These are phyloP conservation scores for Pisolithus thermaeus DNA, from an alignment of 1,284 basidiomycete genomes.

Conservation along the genomic window DNA sequence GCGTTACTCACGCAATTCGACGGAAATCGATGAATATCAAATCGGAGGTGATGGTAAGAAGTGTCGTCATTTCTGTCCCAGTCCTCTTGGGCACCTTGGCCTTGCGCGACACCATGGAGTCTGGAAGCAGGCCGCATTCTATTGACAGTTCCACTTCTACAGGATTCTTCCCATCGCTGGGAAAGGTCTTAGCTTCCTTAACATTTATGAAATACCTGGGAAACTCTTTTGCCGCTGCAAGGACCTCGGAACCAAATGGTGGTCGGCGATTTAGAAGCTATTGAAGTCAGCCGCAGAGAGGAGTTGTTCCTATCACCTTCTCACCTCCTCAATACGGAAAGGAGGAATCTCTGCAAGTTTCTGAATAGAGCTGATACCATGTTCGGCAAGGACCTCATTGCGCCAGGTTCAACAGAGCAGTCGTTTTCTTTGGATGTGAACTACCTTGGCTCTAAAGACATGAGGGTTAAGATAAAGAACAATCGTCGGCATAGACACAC, in stretches of 20 bases:
- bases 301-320: conserved; percentile 8
- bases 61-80: conserved; percentile 53
- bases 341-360: conserved; percentile 52
- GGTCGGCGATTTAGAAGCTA: conserved; percentile 70
- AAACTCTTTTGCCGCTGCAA: conserved; percentile 54
- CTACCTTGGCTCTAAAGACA: conserved; percentile 40
- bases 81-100: conserved; percentile 43
- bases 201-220: conserved; percentile 57
- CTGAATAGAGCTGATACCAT: conserved; percentile 60
- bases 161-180: conserved; percentile 42
- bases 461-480: neutral
- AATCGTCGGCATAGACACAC: conserved; percentile 20
- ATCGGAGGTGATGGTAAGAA: conserved; percentile 72
- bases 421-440: neutral
- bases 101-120: conserved; percentile 22
- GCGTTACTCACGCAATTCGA: conserved; percentile 53
- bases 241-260: conserved; percentile 65
- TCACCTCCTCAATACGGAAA: conserved; percentile 57
- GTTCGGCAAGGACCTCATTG: conserved; percentile 62
- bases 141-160: conserved; percentile 58
- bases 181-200: conserved; percentile 37
- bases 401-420: conserved; percentile 3
- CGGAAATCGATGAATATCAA: conserved; percentile 69
- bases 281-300: conserved; percentile 4
- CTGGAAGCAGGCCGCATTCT: conserved; percentile 45